Evolutionary conservation across 352 stramenopile genomes (phyloP).

Genomic region (Peronospora belbahrii): DNA sequence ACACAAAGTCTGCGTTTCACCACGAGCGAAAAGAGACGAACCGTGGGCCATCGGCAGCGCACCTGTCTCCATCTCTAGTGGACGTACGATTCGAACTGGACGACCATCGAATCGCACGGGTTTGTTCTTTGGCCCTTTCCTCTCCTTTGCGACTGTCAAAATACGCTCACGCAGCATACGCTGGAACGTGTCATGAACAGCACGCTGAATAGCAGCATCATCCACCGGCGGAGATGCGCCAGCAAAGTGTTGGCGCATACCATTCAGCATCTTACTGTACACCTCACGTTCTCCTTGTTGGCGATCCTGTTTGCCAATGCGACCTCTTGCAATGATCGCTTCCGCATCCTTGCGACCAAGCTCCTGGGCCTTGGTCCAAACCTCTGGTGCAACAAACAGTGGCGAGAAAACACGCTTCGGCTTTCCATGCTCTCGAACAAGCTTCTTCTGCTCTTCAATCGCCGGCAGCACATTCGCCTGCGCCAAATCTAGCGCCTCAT

Average conservation of each 20-base stretch:
- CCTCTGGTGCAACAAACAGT: slow-evolving; percentile 36
- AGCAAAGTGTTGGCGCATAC: slow-evolving; percentile 46
- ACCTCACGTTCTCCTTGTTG: slow-evolving; percentile 59
- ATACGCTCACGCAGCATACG: slow-evolving; percentile 58
- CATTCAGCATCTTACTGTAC: slow-evolving; percentile 63
- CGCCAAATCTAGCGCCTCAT: slow-evolving; percentile 70
- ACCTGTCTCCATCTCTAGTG: slow-evolving; percentile 78
- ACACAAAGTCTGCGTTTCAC: slow-evolving; percentile 86
- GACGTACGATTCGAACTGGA: slow-evolving; percentile 68
- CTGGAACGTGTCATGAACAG: slow-evolving; percentile 76
- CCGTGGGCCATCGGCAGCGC: slow-evolving; percentile 87
- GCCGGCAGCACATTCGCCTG: slow-evolving; percentile 47
- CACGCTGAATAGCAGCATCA: slow-evolving; percentile 47
- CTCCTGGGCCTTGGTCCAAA: slow-evolving; percentile 52
- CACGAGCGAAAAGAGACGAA: slow-evolving; percentile 82
- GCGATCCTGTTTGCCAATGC: slow-evolving; percentile 47
- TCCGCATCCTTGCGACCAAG: slow-evolving; percentile 43
- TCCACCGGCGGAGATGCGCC: slow-evolving; percentile 23
- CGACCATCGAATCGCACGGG: slow-evolving; percentile 83
- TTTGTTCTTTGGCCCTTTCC: slow-evolving; percentile 27
- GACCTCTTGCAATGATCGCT: slow-evolving; percentile 24
- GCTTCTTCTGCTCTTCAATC: slow-evolving; percentile 54
- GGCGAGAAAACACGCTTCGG: slow-evolving; percentile 55
- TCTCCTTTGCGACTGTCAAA: slow-evolving; percentile 27
- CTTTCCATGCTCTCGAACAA: slow-evolving; percentile 51